These are phyloP conservation scores for Solanum habrochaites DNA, from an alignment of 257 asterid genomes.

Conservation along the genomic window DNA sequence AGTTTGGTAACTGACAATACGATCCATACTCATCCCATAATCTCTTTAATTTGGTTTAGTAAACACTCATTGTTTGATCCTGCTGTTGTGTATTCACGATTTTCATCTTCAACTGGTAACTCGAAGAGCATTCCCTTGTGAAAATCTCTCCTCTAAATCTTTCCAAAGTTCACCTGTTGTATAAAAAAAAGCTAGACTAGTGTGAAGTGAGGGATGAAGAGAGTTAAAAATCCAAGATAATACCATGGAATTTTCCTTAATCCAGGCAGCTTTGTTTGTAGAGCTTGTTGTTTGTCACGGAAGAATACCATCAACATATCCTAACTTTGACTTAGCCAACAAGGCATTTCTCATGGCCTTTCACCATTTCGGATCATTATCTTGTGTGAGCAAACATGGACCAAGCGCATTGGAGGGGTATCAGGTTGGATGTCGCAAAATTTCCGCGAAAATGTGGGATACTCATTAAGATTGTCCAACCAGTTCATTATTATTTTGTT, in stretches of 20 bases:
- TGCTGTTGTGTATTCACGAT: neutral
- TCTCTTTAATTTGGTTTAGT: neutral
- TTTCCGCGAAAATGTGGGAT: too few relatives aligned
- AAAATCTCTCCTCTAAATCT: neutral
- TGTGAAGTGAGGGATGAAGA: too few relatives aligned
- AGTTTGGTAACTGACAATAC: too few relatives aligned
- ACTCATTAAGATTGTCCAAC: neutral
- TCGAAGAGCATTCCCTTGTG: neutral
- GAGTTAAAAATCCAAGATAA: neutral
- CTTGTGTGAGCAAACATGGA: neutral
- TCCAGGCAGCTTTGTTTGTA: neutral
- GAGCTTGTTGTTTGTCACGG: neutral
- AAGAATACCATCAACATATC: neutral
- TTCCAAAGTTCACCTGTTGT: neutral
- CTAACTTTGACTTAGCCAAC: neutral
- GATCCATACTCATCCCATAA: too few relatives aligned
- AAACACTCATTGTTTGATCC: neutral
- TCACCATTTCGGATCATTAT: too few relatives aligned
- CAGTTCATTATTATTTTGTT: neutral
- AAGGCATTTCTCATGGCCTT: neutral
- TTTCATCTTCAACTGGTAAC: neutral
- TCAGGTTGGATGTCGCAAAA: neutral
- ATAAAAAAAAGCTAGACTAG: too few relatives aligned
- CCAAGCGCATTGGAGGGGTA: neutral
- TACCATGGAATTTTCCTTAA: neutral